Percentiles rank a stretch among this genome's conserved stretches.
phyloP scores from a whole-genome alignment of 208 protist genomes.

The Leishmania martiniquensis region DNA sequence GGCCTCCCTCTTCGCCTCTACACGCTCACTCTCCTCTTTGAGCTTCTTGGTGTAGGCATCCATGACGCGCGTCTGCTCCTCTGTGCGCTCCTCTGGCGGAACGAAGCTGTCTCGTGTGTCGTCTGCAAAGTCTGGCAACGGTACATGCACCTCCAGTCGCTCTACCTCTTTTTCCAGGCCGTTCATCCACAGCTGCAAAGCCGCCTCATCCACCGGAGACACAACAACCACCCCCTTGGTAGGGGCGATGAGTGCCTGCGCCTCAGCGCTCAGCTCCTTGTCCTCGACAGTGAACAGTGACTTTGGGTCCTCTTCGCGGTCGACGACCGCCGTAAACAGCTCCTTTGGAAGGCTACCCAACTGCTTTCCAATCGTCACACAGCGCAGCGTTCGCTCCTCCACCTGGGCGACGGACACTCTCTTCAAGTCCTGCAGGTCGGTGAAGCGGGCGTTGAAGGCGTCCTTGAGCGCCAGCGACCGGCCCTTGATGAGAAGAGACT shows the following conservation, averaged over 20 bases:
- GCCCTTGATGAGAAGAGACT: constrained; percentile 67
- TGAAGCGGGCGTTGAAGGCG: constrained; percentile 71
- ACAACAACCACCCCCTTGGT: constrained; percentile 29
- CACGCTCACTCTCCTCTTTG: constrained; percentile 67
- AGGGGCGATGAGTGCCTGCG: constrained; percentile 53
- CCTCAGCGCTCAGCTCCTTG: constrained; percentile 69
- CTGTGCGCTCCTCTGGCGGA: constrained; percentile 79
- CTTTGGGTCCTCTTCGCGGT: constrained; percentile 65
- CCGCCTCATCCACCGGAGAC: constrained; percentile 52
- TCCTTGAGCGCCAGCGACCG: constrained; percentile 55
- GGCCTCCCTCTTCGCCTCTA: constrained; percentile 62
- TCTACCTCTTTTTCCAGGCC: constrained; percentile 88
- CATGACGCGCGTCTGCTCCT: constrained; percentile 71
- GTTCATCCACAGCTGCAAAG: constrained; percentile 91
- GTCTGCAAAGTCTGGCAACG: constrained; percentile 75
- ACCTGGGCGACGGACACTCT: constrained; percentile 53
- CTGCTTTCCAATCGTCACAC: constrained; percentile 74
- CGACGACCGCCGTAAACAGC: constrained; percentile 57
- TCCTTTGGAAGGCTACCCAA: constrained; percentile 44
- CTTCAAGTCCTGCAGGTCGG: constrained; percentile 62
- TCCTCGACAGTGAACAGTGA: constrained; percentile 78
- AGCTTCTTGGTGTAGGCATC: constrained; percentile 86
- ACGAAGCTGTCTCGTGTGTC: constrained; percentile 75
- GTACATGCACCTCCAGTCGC: constrained; percentile 60
- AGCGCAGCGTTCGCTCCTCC: constrained; percentile 80